These are phyloP conservation scores for Magnaporthales sp. DNA, from an alignment of 2,329 filamentous ascomycete genomes.

Conservation along the genomic window DNA sequence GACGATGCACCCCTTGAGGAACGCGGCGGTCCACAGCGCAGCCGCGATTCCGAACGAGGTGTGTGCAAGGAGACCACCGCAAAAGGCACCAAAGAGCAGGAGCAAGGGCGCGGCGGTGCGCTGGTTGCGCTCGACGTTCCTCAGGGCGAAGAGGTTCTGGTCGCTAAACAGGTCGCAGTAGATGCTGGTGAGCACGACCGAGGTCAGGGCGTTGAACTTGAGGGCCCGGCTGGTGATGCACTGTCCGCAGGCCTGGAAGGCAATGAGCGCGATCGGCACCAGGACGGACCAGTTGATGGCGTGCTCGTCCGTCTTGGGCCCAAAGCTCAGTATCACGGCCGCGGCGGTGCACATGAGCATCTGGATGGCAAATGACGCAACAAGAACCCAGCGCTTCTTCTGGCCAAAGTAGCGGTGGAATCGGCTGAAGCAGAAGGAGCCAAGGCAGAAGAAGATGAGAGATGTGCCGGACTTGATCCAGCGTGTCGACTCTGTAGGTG, in stretches of 20 bases:
- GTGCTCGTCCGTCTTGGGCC: constrained; percentile 29
- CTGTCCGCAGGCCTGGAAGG: constrained; percentile 66
- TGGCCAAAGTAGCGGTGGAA: constrained; percentile 58
- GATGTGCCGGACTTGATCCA: constrained; percentile 68
- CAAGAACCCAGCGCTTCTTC: constrained; percentile 56
- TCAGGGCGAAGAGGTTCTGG: constrained; percentile 26
- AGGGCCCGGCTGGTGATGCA: constrained; percentile 66
- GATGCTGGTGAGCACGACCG: constrained; percentile 71
- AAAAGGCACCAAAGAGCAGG: constrained; percentile 39
- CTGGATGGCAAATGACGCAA: constrained; percentile 48
- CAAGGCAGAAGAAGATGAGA: constrained; percentile 61
- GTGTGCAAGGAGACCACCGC: constrained; percentile 40
- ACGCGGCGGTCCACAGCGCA: constrained; percentile 51
- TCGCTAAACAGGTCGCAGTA: constrained; percentile 77
- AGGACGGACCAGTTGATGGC: constrained; percentile 50
- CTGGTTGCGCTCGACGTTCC: constrained; percentile 42
- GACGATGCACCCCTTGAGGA: constrained; percentile 47
- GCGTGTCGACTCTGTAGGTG: constrained; percentile 42
- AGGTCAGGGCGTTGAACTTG: constrained; percentile 62
- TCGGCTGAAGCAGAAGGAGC: constrained; percentile 61
- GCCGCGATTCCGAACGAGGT: constrained; percentile 38
- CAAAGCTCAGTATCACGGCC: constrained; percentile 43
- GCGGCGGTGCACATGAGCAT: constrained; percentile 38
- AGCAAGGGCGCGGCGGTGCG: constrained; percentile 39
- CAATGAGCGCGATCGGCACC: constrained; percentile 59